Base-by-base conservation (phyloP, 1,284 basidiomycete species). In the Cutaneotrichosporon sp. region DNA sequence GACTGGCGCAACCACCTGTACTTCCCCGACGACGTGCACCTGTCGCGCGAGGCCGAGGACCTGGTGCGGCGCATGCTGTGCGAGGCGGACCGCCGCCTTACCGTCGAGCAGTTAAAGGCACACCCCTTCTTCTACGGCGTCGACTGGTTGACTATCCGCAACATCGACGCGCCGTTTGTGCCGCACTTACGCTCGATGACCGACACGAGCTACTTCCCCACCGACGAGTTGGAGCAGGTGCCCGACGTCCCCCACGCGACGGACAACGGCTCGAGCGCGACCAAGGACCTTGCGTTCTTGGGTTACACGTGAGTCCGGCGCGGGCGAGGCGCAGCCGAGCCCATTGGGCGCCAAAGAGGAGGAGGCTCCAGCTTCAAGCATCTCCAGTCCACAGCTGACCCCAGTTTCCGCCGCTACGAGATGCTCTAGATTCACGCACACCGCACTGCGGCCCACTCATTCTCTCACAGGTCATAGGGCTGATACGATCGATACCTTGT, bases 81-180 rank as follows among this genome's bases (percentile, higher is more conserved):
- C 36, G 91, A 91, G 75, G 87, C 90, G 4, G 89, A 92, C 64
- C 81, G 86, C 54, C 86, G 95, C 62, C 77, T 97, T 53, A 88
- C 82, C 57, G 89, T 91, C 46, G 89, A 90, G 45, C 91, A 97
- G 79, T 89, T 97, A 81, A 97, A 95, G 81, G 84, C 85, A 11
- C 95, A 99, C 80, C 87, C 92, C 2, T 98, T 98, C 86, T 98
- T 98, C 82, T 92, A 89, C 70, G 95, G 95, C 38, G 95, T 95
- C 24, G 95, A 97, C 80, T 99, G 95, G 95, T 83, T 84, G 31
- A 85, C 88, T 3, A 89, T 99, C 74, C 87, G 95, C 38, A 86
- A 91, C 66, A 97, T 98, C 66, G 92, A 95, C 69, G 92, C 94
- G 27, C 95, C 95, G 0, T 98, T 97, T 76, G 91, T 98, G 24